Percentiles rank a stretch among this genome's conserved stretches.
These are phyloP conservation scores for Phytophthora macrochlamydospora DNA, from an alignment of 352 stramenopile species.

Conservation along the genomic window DNA sequence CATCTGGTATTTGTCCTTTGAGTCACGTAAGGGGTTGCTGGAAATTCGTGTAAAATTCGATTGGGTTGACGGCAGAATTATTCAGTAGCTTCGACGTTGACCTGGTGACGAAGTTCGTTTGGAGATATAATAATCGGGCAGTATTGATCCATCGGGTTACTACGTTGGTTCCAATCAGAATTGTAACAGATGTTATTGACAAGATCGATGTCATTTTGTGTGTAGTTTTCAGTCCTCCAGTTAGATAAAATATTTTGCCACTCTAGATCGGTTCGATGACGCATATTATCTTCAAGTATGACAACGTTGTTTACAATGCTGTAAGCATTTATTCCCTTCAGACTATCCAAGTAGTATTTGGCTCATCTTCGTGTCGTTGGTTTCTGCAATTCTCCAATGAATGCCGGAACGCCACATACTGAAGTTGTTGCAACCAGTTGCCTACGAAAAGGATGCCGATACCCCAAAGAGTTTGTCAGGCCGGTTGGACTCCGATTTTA, in stretches of 20 bases:
- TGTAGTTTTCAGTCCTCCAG: background rate
- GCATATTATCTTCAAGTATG: background rate
- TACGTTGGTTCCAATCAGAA: background rate
- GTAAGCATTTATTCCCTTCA: background rate
- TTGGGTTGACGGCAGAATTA: background rate
- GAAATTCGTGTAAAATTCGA: conserved; percentile 3
- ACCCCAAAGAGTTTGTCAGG: background rate
- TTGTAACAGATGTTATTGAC: background rate
- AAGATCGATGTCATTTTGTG: background rate
- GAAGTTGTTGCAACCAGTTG: background rate
- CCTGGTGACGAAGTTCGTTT: conserved; percentile 4
- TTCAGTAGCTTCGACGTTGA: background rate
- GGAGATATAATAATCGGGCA: conserved; percentile 14
- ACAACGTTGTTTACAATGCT: background rate
- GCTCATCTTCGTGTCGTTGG: too few relatives aligned
- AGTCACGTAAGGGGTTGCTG: background rate
- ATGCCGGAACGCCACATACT: too few relatives aligned
- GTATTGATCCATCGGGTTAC: background rate
- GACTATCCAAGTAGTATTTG: background rate
- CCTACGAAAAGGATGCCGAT: background rate
- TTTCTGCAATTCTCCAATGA: too few relatives aligned
- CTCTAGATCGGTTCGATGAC: background rate
- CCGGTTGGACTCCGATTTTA: too few relatives aligned
- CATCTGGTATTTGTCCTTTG: background rate
- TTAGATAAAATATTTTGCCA: background rate